Base-by-base conservation (phyloP, 805 yeast genomes). In the Wickerhamiella kurtzmanii region DNA sequence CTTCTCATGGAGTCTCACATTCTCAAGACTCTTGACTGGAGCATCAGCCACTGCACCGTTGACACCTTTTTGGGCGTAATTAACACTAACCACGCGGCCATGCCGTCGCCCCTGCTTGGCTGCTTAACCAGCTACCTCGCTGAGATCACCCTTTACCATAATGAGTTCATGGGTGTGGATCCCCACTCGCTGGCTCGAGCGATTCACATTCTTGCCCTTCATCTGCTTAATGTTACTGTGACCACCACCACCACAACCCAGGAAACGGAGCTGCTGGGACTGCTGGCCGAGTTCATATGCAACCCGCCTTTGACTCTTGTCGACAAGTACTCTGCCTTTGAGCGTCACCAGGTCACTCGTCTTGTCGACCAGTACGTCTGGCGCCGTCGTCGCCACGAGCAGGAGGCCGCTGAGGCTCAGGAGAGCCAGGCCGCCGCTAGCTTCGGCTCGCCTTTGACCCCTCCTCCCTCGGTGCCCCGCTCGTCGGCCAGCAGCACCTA, bases 1-100 rank as follows among this genome's bases (percentile, higher is more conserved):
- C 68, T 72, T 44, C 85, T 79, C 65, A 80, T 80, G 86, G 88
- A 81, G 64, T 69, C 75, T 58, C 87, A 81, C 59, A 76, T 79
- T 50, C 68, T 78, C 59, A 72, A 73, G 54, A 82, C 80, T 11
- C 71, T 84, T 56, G 79, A 74, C 55, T 82, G 82, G 94, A 69
- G 70, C 28, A 67, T 83, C 47, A 72, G 72, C 45, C 85, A 76
- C 58, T 81, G 87, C 21, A 68, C 70, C 51, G 60, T 71, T 35
- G 70, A 68, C 51, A 71, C 74, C 50, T 76, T 60, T 49, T 53
- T 64, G 38, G 51, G 53, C 44, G 53, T 54, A 39, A 44, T 56
- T 43, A 38, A 35, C 45, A 37, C 48, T 15, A 36, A 17, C 38
- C 41, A 38, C 5, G 20, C 41, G 5, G 22, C 25, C 22, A 21